Base-by-base conservation (phyloP, 768 basidiomycete species). In the Solioccasus polychromus region DNA sequence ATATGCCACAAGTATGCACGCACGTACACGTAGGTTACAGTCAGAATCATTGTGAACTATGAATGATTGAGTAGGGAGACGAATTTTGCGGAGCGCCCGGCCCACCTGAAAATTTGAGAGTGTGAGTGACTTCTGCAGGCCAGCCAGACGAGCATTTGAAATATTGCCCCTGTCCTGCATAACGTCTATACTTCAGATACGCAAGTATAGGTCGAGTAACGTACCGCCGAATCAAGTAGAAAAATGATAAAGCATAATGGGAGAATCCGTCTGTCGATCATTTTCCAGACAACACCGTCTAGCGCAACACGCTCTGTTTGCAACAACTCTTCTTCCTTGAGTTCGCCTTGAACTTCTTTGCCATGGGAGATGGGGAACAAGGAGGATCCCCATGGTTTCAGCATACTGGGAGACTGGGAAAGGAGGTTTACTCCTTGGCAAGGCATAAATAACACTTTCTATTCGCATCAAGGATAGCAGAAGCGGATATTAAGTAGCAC, bases 71-170 rank as follows among this genome's bases (percentile, higher is more conserved):
- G n/a, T n/a, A n/a, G 7, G 10, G 15, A 19, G 18, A 19, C n/a
- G n/a, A n/a, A n/a, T n/a, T n/a, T n/a, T n/a, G n/a, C n/a, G n/a
- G n/a, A n/a, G n/a, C n/a, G n/a, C n/a, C n/a, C n/a, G n/a, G n/a
- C n/a, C n/a, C n/a, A 61, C 63, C 48, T 66, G 54, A 34, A 65
- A 59, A 32, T 63, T 58, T 5, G 61, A 52, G 30, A 66, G 52
- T 3, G 17, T 65, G 36, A 85, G 58, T 38, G 78, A 72, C n/a
- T 60, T 72, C 54, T 82, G 78, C 48, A 85, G 59, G 5, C 82
- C 82, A 11, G 78, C 83, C 2, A 83, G 70, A 15, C 75, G 71
- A 19, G 82, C 82, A 53, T 84, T 84, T 12, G 70, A 76, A 25
- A 83, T 71, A 52, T 81, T 82, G 15, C 55, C 60, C 35, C 47